Percentiles rank a stretch among this genome's conserved stretches.
Conservation (phyloP, 306 rosid species). For the Rosa chinensis region DNA sequence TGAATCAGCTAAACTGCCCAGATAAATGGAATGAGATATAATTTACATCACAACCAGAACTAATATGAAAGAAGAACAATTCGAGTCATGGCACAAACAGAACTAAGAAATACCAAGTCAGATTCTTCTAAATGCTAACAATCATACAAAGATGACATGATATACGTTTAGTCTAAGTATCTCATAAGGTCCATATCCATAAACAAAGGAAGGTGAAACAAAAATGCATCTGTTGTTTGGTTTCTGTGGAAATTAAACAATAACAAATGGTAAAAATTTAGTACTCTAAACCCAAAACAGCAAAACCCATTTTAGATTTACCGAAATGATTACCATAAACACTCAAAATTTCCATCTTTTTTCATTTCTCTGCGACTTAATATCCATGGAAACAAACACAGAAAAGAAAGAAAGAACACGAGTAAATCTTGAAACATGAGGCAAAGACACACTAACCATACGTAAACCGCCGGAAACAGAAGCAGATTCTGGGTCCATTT, state of each 20-base stretch:
- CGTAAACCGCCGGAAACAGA: not conserved
- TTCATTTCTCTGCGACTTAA: not conserved
- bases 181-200: not conserved
- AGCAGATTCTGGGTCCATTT: conserved; percentile 15
- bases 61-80: not conserved
- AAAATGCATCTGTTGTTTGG: conserved; percentile 9
- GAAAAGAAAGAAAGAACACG: not conserved
- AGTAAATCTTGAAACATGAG: not conserved
- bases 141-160: not conserved
- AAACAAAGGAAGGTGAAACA: not conserved
- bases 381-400: conserved; percentile 6
- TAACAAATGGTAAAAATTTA: not conserved
- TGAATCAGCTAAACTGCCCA: not conserved
- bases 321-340: not conserved
- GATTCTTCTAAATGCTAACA: not conserved
- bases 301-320: not conserved
- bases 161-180: not conserved
- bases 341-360: not conserved
- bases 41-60: not conserved
- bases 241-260: not conserved
- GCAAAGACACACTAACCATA: not conserved
- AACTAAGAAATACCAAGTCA: not conserved
- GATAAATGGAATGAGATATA: not conserved
- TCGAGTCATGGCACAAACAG: not conserved
- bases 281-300: not conserved